These are phyloP conservation scores for Penicillium antarcticum DNA, from an alignment of 495 filamentous ascomycete genomes.

Conservation along the genomic window DNA sequence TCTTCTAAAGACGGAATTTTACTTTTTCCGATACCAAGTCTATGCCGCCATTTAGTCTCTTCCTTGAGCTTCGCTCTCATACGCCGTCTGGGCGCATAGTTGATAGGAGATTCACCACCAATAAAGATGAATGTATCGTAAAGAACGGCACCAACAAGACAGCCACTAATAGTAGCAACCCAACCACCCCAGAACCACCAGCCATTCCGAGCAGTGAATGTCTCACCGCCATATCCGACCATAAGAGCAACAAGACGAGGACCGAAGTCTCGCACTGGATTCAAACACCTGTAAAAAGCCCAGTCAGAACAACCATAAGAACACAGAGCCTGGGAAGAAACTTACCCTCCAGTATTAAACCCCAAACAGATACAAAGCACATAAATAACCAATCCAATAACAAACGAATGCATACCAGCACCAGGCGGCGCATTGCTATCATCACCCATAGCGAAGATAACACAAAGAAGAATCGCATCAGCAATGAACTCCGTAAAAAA, in stretches of 20 bases:
- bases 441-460: conserved; percentile 22
- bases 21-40: conserved; percentile 7
- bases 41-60: conserved; percentile 10
- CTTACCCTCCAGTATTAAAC: conserved; percentile 23
- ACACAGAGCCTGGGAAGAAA: not conserved
- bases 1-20: conserved; percentile 3
- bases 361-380: conserved; percentile 16
- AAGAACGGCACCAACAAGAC: conserved; percentile 8
- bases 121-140: conserved; percentile 25
- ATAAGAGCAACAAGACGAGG: conserved; percentile 22
- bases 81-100: conserved; percentile 17
- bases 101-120: conserved; percentile 21
- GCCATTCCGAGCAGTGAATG: conserved; percentile 6
- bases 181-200: conserved; percentile 27
- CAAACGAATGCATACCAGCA: conserved; percentile 24
- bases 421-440: conserved; percentile 21
- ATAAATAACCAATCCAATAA: conserved; percentile 17
- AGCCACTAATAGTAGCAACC: conserved; percentile 20
- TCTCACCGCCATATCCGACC: conserved; percentile 18
- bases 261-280: conserved; percentile 19
- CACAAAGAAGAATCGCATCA: conserved; percentile 18
- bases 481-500: conserved; percentile 31
- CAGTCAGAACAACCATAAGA: not conserved
- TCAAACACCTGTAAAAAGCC: conserved; percentile 14
- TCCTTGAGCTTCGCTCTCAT: conserved; percentile 12